These are phyloP conservation scores for Angomonas ambiguus DNA, from an alignment of 208 protist genomes.

Conservation along the genomic window DNA sequence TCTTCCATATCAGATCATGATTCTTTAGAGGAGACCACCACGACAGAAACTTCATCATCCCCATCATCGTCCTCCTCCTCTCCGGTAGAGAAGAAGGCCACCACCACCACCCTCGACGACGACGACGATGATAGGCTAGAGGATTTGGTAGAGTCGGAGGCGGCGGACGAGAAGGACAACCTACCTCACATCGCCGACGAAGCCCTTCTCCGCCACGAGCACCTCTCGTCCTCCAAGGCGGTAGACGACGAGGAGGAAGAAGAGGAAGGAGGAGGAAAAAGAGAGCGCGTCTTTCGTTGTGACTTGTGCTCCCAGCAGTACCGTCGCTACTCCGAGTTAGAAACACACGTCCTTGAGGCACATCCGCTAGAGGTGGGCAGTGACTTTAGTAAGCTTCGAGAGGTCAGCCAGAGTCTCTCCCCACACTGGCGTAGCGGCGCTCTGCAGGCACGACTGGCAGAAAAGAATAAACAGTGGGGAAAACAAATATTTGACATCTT, in stretches of 20 bases:
- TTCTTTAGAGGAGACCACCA: neutral
- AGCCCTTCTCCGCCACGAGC: neutral
- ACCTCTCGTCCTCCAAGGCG: neutral
- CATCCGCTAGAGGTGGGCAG: slow-evolving; percentile 39
- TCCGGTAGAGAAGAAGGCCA: neutral
- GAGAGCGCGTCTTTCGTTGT: slow-evolving; percentile 48
- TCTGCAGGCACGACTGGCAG: slow-evolving; percentile 27
- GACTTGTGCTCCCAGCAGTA: slow-evolving; percentile 61
- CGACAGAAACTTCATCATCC: neutral
- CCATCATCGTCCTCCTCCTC: neutral
- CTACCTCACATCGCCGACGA: neutral
- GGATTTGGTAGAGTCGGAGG: neutral
- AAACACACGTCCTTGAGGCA: slow-evolving; percentile 47
- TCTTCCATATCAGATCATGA: neutral
- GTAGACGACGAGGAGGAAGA: slow-evolving; percentile 5
- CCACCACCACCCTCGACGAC: neutral
- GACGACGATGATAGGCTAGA: neutral
- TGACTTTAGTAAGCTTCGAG: slow-evolving; percentile 49
- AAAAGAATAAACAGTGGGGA: slow-evolving; percentile 38
- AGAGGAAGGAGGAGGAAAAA: slow-evolving; percentile 1
- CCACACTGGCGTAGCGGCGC: slow-evolving; percentile 33
- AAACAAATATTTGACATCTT: slow-evolving; percentile 49
- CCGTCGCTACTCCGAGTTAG: slow-evolving; percentile 37
- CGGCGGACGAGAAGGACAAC: neutral
- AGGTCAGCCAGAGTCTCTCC: slow-evolving; percentile 37